phyloP scores from a whole-genome alignment of 2,329 filamentous ascomycete species.

The Dendrostoma leiphaemia region DNA sequence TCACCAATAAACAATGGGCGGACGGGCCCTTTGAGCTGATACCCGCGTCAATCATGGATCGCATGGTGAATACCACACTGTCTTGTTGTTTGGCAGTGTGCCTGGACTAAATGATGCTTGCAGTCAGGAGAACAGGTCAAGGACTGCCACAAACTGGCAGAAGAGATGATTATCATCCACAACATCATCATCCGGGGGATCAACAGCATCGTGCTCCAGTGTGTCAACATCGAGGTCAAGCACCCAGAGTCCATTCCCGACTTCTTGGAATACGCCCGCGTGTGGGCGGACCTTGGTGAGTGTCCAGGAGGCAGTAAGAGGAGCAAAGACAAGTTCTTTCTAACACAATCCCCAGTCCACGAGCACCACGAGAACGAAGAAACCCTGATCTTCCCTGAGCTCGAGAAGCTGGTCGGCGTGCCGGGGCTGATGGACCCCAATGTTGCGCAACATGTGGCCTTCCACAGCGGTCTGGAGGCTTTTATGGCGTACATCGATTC shows the following conservation, averaged over 20 bases:
- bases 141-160: slow-evolving; percentile 23
- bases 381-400: slow-evolving; percentile 29
- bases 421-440: slow-evolving; percentile 30
- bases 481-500: slow-evolving; percentile 32
- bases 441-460: slow-evolving; percentile 33
- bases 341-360: slow-evolving; percentile 18
- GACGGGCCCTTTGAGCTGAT: slow-evolving; percentile 34
- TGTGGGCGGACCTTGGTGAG: slow-evolving; percentile 19
- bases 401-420: slow-evolving; percentile 28
- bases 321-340: neutral
- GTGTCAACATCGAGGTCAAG: slow-evolving; percentile 23
- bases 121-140: slow-evolving; percentile 21
- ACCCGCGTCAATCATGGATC: slow-evolving; percentile 23
- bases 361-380: slow-evolving; percentile 35
- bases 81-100: neutral
- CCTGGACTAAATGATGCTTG: neutral
- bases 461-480: slow-evolving; percentile 30
- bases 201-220: slow-evolving; percentile 28
- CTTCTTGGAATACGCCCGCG: slow-evolving; percentile 27
- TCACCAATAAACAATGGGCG: slow-evolving; percentile 28
- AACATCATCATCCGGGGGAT: slow-evolving; percentile 28
- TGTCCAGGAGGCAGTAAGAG: neutral
- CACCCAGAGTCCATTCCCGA: slow-evolving; percentile 24
- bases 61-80: slow-evolving; percentile 20
- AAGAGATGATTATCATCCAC: slow-evolving; percentile 33